Base-by-base conservation (phyloP, 2,329 filamentous ascomycete genomes). In the Aspergillus novofumigatus region DNA sequence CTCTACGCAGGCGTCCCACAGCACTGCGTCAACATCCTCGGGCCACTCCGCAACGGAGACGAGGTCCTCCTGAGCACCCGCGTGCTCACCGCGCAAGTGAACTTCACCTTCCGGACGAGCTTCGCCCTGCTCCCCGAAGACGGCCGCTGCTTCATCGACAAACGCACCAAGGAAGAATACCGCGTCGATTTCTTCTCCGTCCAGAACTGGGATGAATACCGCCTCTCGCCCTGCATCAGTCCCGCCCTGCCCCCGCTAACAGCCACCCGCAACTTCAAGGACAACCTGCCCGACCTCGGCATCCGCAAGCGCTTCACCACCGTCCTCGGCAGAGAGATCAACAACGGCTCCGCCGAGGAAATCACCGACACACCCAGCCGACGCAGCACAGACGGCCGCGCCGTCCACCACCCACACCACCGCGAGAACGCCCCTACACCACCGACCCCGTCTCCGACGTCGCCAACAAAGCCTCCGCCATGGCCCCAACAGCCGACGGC, bases 21-120 rank as follows among this genome's bases (percentile, higher is more conserved):
- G 63, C 85, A 89, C 54, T 96, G 92, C 69, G 86, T 97, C 70
- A 97, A 96, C 70, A 94, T 96, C 52, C 81, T 97, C 3, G 93
- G 93, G 0, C 92, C 92, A 0, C 73, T 97, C 11, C 86, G 92
- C 38, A 93, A 96, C 65, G 92, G 92, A n/a, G 92, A 97, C 69
- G 90, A 92, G 20, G 92, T 97, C 0, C 81, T 96, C 1, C 81
- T 97, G 58, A 96, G 92, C 67, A 92, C 92, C 59, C 90, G 91
- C 62, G 88, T 97, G 0, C 81, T 97, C 17, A 96, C 92, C 0
- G 92, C 93, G 0, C 90, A 94, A 69, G 92, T 96, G 65, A 96
- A 96, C 74, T 96, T 97, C 67, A 92, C 89, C 0, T 86, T 97
- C 51, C 84, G 93, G 7, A 96, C 92, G 0, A 92, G 87, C 45